phyloP scores from a whole-genome alignment of 257 asterid species.

The Plantago ovata region DNA sequence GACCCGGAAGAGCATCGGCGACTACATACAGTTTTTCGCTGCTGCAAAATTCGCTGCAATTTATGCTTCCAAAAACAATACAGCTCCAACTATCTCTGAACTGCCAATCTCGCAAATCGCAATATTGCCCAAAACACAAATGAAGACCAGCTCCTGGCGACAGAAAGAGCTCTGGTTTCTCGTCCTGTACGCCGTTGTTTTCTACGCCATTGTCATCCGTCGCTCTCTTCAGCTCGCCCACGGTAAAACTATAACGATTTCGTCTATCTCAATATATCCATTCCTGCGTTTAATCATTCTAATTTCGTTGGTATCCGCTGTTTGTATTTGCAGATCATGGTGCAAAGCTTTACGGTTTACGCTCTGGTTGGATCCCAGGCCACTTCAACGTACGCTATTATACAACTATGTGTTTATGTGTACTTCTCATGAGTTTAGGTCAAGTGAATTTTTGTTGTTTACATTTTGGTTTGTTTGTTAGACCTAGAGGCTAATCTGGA shows the following conservation, averaged over 20 bases:
- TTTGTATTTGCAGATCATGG: constrained; percentile 52
- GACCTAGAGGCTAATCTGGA: too few relatives aligned
- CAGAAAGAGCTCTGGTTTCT: constrained; percentile 65
- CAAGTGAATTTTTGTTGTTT: constrained; percentile 7
- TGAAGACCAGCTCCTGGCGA: constrained; percentile 52
- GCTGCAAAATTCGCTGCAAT: too few relatives aligned
- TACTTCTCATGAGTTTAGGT: neutral
- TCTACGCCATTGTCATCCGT: constrained; percentile 57
- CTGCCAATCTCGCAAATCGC: too few relatives aligned
- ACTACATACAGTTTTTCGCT: too few relatives aligned
- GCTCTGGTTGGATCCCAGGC: constrained; percentile 64
- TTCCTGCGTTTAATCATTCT: neutral
- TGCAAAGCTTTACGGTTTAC: constrained; percentile 63
- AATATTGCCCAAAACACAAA: neutral
- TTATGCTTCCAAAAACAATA: too few relatives aligned
- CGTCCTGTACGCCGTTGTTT: constrained; percentile 51
- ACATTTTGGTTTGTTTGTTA: too few relatives aligned
- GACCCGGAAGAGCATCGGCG: too few relatives aligned
- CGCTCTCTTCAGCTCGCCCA: constrained; percentile 87
- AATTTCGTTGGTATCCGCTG: constrained; percentile 17
- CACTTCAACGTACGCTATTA: constrained; percentile 51
- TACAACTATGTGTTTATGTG: neutral
- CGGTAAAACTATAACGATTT: constrained; percentile 28
- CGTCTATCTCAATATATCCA: neutral
- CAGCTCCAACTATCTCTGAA: too few relatives aligned